A percentile compares a stretch with the other conserved stretches of the same genome.
Conservation (phyloP, 106 monocot genomes). For the Dendrobium catenatum region DNA sequence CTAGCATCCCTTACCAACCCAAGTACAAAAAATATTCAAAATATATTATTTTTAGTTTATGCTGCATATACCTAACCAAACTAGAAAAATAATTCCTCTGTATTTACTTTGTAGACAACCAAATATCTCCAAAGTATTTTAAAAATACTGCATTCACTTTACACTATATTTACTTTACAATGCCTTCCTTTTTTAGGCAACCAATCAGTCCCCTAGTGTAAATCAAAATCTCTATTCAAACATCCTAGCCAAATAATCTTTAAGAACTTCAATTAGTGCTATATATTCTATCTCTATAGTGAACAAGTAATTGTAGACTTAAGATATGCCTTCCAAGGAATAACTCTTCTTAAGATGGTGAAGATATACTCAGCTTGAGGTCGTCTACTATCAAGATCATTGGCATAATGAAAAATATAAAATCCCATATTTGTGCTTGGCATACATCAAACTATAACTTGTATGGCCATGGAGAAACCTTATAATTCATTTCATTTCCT, state of each 20-base stretch:
- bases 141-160: too few species aligned
- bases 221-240: neutral
- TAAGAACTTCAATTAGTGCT: neutral
- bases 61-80: too few species aligned
- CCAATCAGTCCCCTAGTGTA: neutral
- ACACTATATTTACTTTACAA: too few species aligned
- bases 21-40: too few species aligned
- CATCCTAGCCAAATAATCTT: neutral
- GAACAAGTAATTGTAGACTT: neutral
- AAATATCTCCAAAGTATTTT: too few species aligned
- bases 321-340: neutral
- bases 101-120: too few species aligned
- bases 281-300: neutral
- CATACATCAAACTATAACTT: neutral
- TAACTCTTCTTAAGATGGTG: neutral
- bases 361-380: neutral
- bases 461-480: neutral
- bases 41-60: too few species aligned
- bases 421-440: neutral
- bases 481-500: too few species aligned
- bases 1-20: too few species aligned
- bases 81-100: too few species aligned
- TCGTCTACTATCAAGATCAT: neutral
- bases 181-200: too few species aligned
- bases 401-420: neutral